A percentile compares a stretch with the other conserved stretches of the same genome.
Evolutionary conservation across 305 asterid genomes (phyloP).

Genomic region (Solanum hybrid): DNA sequence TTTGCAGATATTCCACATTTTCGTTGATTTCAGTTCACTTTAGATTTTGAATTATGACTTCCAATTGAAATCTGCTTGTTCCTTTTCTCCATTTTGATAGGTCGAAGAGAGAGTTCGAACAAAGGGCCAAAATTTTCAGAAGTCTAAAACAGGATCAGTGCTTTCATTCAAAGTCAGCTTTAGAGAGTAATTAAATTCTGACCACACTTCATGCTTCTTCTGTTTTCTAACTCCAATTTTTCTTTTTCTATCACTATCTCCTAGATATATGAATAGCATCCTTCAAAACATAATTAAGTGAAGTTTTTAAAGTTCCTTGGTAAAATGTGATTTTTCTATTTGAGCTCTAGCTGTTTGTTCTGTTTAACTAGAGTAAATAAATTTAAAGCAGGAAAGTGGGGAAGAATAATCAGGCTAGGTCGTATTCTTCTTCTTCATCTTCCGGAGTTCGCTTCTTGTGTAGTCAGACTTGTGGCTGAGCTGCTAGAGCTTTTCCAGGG

Average conservation of each 20-base stretch:
- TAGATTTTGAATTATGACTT: neutral
- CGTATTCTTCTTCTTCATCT: neutral
- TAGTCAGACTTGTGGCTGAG: neutral
- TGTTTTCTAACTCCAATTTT: neutral
- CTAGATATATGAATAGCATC: neutral
- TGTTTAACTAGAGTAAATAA: neutral
- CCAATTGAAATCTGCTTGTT: neutral
- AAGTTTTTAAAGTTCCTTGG: neutral
- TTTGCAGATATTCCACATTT: neutral
- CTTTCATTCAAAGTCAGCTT: slow-evolving; percentile 98
- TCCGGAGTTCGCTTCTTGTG: neutral
- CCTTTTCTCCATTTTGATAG: slow-evolving; percentile 30
- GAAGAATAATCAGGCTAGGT: neutral
- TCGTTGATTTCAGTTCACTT: neutral
- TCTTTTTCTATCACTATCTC: neutral
- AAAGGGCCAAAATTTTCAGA: slow-evolving; percentile 63
- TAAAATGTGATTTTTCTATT: neutral
- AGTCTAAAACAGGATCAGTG: slow-evolving; percentile 89
- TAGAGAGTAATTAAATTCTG: slow-evolving; percentile 59
- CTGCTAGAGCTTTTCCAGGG: neutral
- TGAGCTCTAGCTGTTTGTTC: neutral
- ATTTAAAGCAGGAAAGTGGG: neutral
- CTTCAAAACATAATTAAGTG: neutral
- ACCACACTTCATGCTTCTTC: neutral
- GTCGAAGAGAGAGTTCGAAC: slow-evolving; percentile 85